Evolutionary conservation across 345 rosid species (phyloP).

Genomic region (Eucalyptus dawsonii): DNA sequence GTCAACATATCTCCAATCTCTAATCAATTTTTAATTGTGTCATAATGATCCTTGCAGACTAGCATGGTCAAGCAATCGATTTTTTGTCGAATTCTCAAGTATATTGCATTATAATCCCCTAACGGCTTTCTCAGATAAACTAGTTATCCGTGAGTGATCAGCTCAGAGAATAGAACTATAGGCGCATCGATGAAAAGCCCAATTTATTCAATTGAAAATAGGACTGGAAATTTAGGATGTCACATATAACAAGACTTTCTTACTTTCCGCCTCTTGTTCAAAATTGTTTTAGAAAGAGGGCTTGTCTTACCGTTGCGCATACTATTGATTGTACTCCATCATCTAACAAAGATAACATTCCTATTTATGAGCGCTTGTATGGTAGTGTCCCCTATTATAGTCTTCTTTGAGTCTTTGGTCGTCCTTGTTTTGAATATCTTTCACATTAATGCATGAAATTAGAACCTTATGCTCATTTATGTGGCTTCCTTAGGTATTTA

Average conservation of each 20-base stretch:
- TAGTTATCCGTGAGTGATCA: too few species aligned
- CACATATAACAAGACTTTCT: neutral
- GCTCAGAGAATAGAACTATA: too few species aligned
- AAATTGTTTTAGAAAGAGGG: neutral
- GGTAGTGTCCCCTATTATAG: neutral
- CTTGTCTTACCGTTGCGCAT: neutral
- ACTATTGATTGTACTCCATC: neutral
- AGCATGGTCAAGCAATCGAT: accelerated
- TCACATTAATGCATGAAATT: neutral
- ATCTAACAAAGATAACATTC: neutral
- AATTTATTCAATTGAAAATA: too few species aligned
- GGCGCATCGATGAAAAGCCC: too few species aligned
- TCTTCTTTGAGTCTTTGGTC: neutral
- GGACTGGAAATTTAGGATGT: too few species aligned
- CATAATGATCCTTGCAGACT: too few species aligned
- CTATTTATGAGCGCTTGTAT: neutral
- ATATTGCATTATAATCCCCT: too few species aligned
- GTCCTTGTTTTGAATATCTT: neutral
- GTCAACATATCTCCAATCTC: too few species aligned
- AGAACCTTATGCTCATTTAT: neutral
- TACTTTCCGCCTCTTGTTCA: neutral
- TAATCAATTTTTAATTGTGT: too few species aligned
- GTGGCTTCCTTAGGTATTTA: neutral
- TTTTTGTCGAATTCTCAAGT: accelerated
- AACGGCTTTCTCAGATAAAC: too few species aligned